phyloP scores from a whole-genome alignment of 192 early-diverging fungal genomes.

The Obelidium mucronatum region DNA sequence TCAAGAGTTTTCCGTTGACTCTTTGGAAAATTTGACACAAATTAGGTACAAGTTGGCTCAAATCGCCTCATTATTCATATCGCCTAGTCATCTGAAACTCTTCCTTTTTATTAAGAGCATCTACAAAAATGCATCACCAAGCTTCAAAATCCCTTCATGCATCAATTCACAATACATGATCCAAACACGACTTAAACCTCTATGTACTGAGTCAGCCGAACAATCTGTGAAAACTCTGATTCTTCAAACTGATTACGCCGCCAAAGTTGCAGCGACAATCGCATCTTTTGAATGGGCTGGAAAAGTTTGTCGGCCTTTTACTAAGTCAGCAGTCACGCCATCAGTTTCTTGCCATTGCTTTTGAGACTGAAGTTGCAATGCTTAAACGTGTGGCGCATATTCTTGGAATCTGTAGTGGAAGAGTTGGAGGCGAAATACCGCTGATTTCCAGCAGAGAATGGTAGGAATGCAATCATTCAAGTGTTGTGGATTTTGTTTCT shows the following conservation, averaged over 20 bases:
- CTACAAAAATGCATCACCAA: too few relatives aligned
- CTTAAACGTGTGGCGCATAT: background rate
- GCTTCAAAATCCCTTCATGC: background rate
- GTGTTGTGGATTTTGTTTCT: background rate
- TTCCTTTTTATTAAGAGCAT: too few relatives aligned
- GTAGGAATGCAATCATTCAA: too few relatives aligned
- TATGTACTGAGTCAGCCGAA: background rate
- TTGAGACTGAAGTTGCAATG: conserved; percentile 7
- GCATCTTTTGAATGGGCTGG: background rate
- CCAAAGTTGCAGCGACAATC: background rate
- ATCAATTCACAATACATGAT: background rate
- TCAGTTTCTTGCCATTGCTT: conserved; percentile 10
- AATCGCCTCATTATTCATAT: too few relatives aligned
- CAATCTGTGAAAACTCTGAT: background rate
- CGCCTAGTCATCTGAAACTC: too few relatives aligned
- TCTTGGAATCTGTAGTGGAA: background rate
- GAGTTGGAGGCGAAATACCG: background rate
- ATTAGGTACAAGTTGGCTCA: too few relatives aligned
- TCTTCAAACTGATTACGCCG: background rate
- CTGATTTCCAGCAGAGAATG: background rate
- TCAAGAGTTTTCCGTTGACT: too few relatives aligned
- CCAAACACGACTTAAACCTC: background rate
- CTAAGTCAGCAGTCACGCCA: conserved; percentile 6
- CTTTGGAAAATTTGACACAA: too few relatives aligned
- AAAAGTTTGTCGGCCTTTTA: background rate